Conservation (phyloP, 2,329 filamentous ascomycete species). For the Fusarium multiceps region DNA sequence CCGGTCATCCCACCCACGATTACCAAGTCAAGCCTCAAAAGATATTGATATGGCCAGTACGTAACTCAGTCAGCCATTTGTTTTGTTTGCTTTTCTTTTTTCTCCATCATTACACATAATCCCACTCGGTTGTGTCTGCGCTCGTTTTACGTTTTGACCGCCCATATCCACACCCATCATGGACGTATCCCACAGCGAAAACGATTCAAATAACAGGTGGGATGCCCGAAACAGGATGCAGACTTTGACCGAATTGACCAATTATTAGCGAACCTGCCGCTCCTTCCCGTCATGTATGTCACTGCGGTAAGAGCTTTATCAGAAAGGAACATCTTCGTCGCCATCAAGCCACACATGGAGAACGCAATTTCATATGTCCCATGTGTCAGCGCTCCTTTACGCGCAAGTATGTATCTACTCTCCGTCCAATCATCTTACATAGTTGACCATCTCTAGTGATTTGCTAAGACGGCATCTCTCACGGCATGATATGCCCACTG, state of each 20-base stretch:
- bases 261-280: conserved; percentile 18
- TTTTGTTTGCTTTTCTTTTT: not conserved
- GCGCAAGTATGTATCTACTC: conserved; percentile 48
- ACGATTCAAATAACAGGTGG: conserved; percentile 19
- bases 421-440: not conserved
- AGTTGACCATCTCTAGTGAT: conserved; percentile 45
- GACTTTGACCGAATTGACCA: conserved; percentile 6
- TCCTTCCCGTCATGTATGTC: conserved; percentile 49
- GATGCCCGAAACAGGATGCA: conserved; percentile 19
- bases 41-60: conserved; percentile 12
- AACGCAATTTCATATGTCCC: conserved; percentile 50
- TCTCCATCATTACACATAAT: conserved; percentile 9
- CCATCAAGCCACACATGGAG: conserved; percentile 54
- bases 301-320: conserved; percentile 55
- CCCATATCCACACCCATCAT: conserved; percentile 17
- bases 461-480: conserved; percentile 53
- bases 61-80: conserved; percentile 11
- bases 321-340: conserved; percentile 55
- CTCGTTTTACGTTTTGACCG: not conserved
- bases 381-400: conserved; percentile 55
- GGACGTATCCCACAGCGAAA: conserved; percentile 40
- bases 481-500: conserved; percentile 49
- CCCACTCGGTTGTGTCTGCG: conserved; percentile 30
- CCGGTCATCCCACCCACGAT: conserved; percentile 39
- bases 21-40: conserved; percentile 36